Percentiles rank a stretch among this genome's conserved stretches.
These are phyloP conservation scores for Neurospora crassa DNA, from an alignment of 2,329 filamentous ascomycete species.

Conservation along the genomic window DNA sequence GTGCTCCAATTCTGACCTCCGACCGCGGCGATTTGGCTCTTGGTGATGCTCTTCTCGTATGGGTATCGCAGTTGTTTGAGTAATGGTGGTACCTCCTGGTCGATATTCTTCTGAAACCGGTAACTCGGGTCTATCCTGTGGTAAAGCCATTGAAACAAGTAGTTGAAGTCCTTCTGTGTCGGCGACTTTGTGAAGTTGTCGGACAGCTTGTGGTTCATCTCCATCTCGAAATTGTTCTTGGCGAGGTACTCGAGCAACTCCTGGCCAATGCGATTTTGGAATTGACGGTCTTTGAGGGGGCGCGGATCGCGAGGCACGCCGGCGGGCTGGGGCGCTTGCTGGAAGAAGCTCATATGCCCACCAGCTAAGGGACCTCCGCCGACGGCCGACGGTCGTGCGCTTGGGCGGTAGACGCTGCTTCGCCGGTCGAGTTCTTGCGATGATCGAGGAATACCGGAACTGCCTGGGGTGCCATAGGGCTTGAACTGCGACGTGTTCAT, in stretches of 20 bases:
- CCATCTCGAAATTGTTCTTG: slow-evolving; percentile 92
- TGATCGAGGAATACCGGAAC: slow-evolving; percentile 27
- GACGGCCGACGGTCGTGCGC: slow-evolving; percentile 52
- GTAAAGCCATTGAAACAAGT: slow-evolving; percentile 97
- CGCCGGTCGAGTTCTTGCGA: slow-evolving; percentile 48
- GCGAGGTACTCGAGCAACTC: slow-evolving; percentile 88
- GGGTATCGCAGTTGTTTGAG: slow-evolving; percentile 91
- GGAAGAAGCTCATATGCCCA: slow-evolving; percentile 69
- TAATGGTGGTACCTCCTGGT: slow-evolving; percentile 86
- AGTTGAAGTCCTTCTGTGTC: slow-evolving; percentile 96
- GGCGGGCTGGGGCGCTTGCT: slow-evolving; percentile 70
- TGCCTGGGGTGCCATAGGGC: slow-evolving; percentile 43
- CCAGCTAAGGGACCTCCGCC: slow-evolving; percentile 38
- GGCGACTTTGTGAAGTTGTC: slow-evolving; percentile 87
- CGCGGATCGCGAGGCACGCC: slow-evolving; percentile 81
- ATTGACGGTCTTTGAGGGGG: slow-evolving; percentile 70
- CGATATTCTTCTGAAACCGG: slow-evolving; percentile 87
- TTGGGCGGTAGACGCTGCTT: slow-evolving; percentile 67
- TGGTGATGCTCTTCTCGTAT: slow-evolving; percentile 90
- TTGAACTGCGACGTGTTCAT: slow-evolving; percentile 51
- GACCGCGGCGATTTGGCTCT: slow-evolving; percentile 89
- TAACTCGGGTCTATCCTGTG: slow-evolving; percentile 91
- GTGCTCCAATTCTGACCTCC: slow-evolving; percentile 96
- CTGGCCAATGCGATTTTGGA: slow-evolving; percentile 73
- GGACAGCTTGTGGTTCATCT: slow-evolving; percentile 90